A percentile compares a stretch with the other conserved stretches of the same genome.
These are phyloP conservation scores for Ormosia semicastrata DNA, from an alignment of 306 rosid genomes.

Conservation along the genomic window DNA sequence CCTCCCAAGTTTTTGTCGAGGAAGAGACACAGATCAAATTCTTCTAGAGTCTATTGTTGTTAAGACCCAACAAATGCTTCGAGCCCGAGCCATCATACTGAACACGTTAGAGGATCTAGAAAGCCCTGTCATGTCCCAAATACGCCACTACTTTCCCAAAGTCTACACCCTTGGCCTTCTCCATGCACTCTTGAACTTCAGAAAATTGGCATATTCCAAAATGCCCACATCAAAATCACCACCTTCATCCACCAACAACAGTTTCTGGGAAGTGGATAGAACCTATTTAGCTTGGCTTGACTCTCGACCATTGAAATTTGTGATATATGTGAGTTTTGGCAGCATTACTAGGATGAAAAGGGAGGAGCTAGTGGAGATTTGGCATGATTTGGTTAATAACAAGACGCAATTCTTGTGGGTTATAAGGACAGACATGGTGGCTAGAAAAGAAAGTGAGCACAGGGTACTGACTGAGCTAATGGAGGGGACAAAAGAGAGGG, in stretches of 20 bases:
- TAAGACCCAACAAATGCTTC: background rate
- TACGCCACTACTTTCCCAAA: conserved; percentile 28
- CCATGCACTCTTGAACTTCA: conserved; percentile 34
- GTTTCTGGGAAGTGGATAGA: too few relatives aligned
- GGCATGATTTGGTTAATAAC: conserved; percentile 61
- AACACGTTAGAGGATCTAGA: conserved; percentile 75
- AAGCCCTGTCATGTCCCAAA: conserved; percentile 28
- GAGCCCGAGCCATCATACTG: conserved; percentile 40
- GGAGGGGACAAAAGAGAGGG: conserved; percentile 38
- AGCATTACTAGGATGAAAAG: conserved; percentile 11
- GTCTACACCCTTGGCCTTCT: conserved; percentile 55
- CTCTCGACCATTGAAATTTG: conserved; percentile 37
- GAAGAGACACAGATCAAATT: too few relatives aligned
- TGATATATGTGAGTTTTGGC: conserved; percentile 59
- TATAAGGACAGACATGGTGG: conserved; percentile 29
- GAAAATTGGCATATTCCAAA: background rate
- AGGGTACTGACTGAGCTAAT: conserved; percentile 13
- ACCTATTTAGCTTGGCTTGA: conserved; percentile 57
- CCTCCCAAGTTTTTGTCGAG: conserved; percentile 44
- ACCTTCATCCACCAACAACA: background rate
- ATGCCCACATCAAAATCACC: background rate
- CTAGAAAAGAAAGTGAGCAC: background rate
- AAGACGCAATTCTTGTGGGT: conserved; percentile 55
- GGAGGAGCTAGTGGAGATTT: conserved; percentile 39
- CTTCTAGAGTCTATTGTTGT: background rate